These are phyloP conservation scores for Silybum marianum DNA, from an alignment of 129 eudicot species.

Conservation along the genomic window DNA sequence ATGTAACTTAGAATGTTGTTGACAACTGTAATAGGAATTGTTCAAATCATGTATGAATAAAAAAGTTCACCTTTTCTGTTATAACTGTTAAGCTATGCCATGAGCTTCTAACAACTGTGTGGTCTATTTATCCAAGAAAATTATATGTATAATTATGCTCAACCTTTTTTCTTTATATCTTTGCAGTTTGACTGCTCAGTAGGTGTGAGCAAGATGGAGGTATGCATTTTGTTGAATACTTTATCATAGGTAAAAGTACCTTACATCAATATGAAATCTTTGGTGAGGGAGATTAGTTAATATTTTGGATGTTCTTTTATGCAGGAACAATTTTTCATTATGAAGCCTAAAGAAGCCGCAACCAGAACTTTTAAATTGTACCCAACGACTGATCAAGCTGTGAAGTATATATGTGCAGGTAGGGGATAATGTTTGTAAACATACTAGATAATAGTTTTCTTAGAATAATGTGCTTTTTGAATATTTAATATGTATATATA, in stretches of 20 bases:
- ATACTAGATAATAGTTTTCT: background rate
- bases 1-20: background rate
- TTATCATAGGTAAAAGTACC: slow-evolving; percentile 3
- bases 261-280: background rate
- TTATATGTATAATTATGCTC: background rate
- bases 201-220: slow-evolving; percentile 93
- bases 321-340: slow-evolving; percentile 86
- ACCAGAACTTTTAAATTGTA: slow-evolving; percentile 66
- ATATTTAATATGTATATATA: too few species aligned
- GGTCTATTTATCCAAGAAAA: background rate
- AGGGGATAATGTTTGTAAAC: slow-evolving; percentile 3
- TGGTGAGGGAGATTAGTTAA: background rate
- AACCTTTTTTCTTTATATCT: background rate
- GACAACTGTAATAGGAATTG: background rate
- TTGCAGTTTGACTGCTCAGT: slow-evolving; percentile 92
- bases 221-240: slow-evolving; percentile 20
- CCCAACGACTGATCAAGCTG: slow-evolving; percentile 82
- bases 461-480: background rate
- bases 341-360: slow-evolving; percentile 64
- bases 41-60: background rate
- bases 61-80: background rate
- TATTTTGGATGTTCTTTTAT: background rate
- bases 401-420: slow-evolving; percentile 79
- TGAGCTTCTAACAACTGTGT: background rate
- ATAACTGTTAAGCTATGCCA: background rate